These are phyloP conservation scores for Penicillium sp. DNA, from an alignment of 2,329 filamentous ascomycete genomes.

Conservation along the genomic window DNA sequence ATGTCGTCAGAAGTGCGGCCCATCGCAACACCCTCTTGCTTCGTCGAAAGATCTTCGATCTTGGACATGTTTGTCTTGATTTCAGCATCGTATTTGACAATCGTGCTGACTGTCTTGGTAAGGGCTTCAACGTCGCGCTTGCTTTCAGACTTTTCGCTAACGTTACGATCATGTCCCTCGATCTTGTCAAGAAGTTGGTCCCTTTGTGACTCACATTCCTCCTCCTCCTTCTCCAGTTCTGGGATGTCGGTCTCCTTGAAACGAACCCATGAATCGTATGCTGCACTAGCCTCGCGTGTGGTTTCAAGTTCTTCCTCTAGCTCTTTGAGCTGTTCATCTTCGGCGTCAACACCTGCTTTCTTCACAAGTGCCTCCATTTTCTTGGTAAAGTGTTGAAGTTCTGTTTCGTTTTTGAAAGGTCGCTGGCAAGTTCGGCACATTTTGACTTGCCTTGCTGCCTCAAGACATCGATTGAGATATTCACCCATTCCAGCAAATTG, in stretches of 20 bases:
- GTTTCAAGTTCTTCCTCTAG: constrained; percentile 65
- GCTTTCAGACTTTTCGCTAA: constrained; percentile 65
- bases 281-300: constrained; percentile 65
- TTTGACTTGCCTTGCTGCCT: constrained; percentile 68
- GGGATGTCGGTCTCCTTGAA: constrained; percentile 72
- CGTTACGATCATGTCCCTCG: constrained; percentile 69
- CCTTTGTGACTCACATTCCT: constrained; percentile 64
- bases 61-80: constrained; percentile 73
- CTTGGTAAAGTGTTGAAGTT: constrained; percentile 66
- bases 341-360: constrained; percentile 58
- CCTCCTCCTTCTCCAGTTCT: constrained; percentile 65
- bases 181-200: constrained; percentile 63
- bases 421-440: constrained; percentile 78
- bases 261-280: constrained; percentile 75
- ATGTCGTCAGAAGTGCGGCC: constrained; percentile 81
- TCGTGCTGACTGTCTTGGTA: constrained; percentile 74
- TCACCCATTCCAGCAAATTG: constrained; percentile 69
- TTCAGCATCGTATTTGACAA: constrained; percentile 73
- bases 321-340: constrained; percentile 66
- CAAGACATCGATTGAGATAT: constrained; percentile 72
- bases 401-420: constrained; percentile 63
- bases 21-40: constrained; percentile 69
- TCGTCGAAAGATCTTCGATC: constrained; percentile 73
- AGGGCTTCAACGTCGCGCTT: constrained; percentile 77
- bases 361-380: constrained; percentile 65